Percentiles rank a stretch among this genome's conserved stretches.
These are phyloP conservation scores for Punica granatum DNA, from an alignment of 345 rosid genomes.

Conservation along the genomic window DNA sequence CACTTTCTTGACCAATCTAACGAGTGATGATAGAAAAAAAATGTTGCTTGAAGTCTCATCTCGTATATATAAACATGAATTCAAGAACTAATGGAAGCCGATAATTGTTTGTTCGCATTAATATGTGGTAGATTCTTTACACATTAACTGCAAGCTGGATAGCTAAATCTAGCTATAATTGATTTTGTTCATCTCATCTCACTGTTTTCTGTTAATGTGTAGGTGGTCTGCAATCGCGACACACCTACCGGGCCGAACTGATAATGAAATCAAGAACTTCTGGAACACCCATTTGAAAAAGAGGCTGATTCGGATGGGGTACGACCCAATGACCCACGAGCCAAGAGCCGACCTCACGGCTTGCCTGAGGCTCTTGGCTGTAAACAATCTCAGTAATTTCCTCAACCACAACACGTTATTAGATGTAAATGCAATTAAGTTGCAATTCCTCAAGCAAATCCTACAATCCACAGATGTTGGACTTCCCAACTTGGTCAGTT, in stretches of 20 bases:
- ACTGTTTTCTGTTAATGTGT: neutral
- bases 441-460: constrained; percentile 10
- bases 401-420: neutral
- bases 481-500: constrained; percentile 3
- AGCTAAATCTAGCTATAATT: too few species aligned
- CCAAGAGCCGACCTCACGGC: constrained; percentile 48
- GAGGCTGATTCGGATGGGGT: constrained; percentile 71
- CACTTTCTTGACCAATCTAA: too few species aligned
- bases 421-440: constrained; percentile 11
- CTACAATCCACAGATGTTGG: constrained; percentile 8
- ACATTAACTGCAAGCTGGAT: too few species aligned
- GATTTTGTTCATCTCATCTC: too few species aligned
- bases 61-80: too few species aligned
- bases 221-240: constrained; percentile 87
- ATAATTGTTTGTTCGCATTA: too few species aligned
- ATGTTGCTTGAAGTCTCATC: too few species aligned
- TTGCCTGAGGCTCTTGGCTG: constrained; percentile 4
- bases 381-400: constrained; percentile 1
- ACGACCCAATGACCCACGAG: constrained; percentile 70
- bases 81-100: too few species aligned
- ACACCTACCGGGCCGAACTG: constrained; percentile 75
- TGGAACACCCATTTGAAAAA: constrained; percentile 83
- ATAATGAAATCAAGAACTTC: constrained; percentile 70
- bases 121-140: too few species aligned
- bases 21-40: too few species aligned